Percentiles rank a stretch among this genome's conserved stretches.
These are phyloP conservation scores for Pilasporangium apinafurcum DNA, from an alignment of 352 stramenopile species.

Conservation along the genomic window DNA sequence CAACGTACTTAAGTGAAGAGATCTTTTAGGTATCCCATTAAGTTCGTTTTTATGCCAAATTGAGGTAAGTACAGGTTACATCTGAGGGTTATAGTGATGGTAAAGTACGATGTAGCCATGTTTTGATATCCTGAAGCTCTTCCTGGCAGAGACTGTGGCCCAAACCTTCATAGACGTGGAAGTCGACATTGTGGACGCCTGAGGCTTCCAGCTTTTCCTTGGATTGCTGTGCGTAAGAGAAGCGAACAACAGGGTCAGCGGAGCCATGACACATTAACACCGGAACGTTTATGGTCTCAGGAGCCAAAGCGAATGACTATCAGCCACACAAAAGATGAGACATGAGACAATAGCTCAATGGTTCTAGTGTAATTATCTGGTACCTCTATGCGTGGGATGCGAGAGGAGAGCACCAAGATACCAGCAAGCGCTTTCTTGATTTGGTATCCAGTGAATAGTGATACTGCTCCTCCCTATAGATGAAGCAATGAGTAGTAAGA, in stretches of 20 bases:
- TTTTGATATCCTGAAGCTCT: slow-evolving; percentile 59
- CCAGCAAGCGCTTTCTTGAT: slow-evolving; percentile 51
- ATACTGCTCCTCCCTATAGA: slow-evolving; percentile 82
- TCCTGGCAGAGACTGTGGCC: slow-evolving; percentile 53
- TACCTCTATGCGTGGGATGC: slow-evolving; percentile 59
- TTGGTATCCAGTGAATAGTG: slow-evolving; percentile 77
- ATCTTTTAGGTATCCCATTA: no score
- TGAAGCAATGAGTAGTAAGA: neutral
- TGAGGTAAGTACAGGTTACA: no score
- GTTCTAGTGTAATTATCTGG: no score
- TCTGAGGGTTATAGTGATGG: no score
- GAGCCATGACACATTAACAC: slow-evolving; percentile 80
- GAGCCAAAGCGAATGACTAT: slow-evolving; percentile 40
- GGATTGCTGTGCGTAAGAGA: slow-evolving; percentile 54
- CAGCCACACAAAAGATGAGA: neutral
- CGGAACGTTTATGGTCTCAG: slow-evolving; percentile 51
- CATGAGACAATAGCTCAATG: neutral
- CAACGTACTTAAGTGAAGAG: no score
- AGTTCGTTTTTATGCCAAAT: no score
- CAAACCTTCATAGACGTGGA: slow-evolving; percentile 61
- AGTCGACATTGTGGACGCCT: slow-evolving; percentile 55
- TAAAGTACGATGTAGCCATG: slow-evolving; percentile 64
- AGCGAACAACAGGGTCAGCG: slow-evolving; percentile 48
- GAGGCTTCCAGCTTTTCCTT: slow-evolving; percentile 45
- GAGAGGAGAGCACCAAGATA: slow-evolving; percentile 66